Evolutionary conservation across 2,329 filamentous ascomycete species (phyloP).

Genomic region (Coniochaeta ligniaria): DNA sequence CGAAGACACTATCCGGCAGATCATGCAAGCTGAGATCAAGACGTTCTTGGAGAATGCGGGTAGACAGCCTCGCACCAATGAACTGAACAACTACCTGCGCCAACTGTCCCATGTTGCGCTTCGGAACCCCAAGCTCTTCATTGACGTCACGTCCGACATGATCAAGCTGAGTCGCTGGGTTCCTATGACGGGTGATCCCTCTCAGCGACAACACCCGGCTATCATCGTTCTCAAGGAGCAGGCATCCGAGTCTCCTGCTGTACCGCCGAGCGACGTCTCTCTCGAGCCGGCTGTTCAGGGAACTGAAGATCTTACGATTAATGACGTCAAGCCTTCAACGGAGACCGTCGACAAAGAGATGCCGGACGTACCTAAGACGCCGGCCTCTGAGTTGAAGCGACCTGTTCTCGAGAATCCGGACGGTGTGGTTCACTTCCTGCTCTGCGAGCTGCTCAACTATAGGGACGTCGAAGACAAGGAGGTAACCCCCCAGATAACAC

Average conservation of each 20-base stretch:
- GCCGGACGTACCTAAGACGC: constrained; percentile 55
- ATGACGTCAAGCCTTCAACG: constrained; percentile 53
- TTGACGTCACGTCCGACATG: constrained; percentile 80
- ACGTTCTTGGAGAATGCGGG: constrained; percentile 62
- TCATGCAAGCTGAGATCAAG: constrained; percentile 86
- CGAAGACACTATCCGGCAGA: constrained; percentile 79
- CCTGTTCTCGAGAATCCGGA: constrained; percentile 88
- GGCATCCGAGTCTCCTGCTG: constrained; percentile 10
- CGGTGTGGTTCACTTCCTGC: constrained; percentile 88
- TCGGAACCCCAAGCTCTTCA: constrained; percentile 76
- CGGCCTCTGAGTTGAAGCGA: constrained; percentile 61
- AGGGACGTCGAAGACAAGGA: constrained; percentile 88
- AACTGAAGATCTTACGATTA: constrained; percentile 37
- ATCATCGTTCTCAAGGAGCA: constrained; percentile 33
- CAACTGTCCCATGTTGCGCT: constrained; percentile 73
- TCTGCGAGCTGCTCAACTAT: constrained; percentile 87
- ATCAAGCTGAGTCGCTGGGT: constrained; percentile 63
- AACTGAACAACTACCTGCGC: constrained; percentile 67
- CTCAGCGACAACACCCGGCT: constrained; percentile 18
- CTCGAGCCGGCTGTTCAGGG: constrained; percentile 37
- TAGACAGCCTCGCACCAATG: constrained; percentile 48
- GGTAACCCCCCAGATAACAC: constrained; percentile 28
- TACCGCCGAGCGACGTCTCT: constrained; percentile 25
- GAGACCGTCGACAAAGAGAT: constrained; percentile 53
- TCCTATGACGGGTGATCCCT: constrained; percentile 20